A percentile compares a stretch with the other conserved stretches of the same genome.
Evolutionary conservation across 2,329 filamentous ascomycete species (phyloP).

Genomic region (Claviceps humidiphila): DNA sequence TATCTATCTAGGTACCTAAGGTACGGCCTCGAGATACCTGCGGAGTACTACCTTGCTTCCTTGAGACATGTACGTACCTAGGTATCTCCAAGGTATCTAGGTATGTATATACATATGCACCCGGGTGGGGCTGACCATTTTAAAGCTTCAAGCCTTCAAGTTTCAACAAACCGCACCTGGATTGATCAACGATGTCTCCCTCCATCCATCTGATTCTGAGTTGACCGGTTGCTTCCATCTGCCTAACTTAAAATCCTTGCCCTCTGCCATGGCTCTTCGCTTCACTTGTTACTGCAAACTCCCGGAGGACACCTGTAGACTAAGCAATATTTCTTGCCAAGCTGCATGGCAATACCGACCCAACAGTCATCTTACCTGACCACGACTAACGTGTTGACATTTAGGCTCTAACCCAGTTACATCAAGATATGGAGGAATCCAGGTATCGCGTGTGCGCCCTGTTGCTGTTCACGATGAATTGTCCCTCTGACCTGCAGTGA

Average conservation of each 20-base stretch:
- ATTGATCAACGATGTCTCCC: too few relatives aligned
- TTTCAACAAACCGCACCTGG: too few relatives aligned
- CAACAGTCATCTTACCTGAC: not conserved
- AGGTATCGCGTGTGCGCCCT: not conserved
- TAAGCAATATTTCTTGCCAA: not conserved
- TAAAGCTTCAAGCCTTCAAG: too few relatives aligned
- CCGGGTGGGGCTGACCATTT: too few relatives aligned
- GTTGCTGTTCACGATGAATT: not conserved
- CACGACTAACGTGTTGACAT: not conserved
- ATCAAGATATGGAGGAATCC: not conserved
- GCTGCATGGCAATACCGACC: not conserved
- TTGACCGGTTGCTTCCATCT: not conserved
- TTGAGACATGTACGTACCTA: too few relatives aligned
- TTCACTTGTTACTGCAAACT: not conserved
- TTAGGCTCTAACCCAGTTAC: slow-evolving; percentile 2
- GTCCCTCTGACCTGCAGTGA: not conserved
- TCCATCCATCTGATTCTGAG: not conserved
- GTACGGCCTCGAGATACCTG: too few relatives aligned
- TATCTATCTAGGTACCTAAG: too few relatives aligned
- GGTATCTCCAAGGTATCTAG: too few relatives aligned
- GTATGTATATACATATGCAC: too few relatives aligned
- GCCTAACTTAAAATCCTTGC: not conserved
- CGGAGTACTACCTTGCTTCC: too few relatives aligned
- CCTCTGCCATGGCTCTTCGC: not conserved
- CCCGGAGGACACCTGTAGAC: not conserved